Conservation (phyloP, 176 grass and related monocot genomes). For the Pontederia paniculata region DNA sequence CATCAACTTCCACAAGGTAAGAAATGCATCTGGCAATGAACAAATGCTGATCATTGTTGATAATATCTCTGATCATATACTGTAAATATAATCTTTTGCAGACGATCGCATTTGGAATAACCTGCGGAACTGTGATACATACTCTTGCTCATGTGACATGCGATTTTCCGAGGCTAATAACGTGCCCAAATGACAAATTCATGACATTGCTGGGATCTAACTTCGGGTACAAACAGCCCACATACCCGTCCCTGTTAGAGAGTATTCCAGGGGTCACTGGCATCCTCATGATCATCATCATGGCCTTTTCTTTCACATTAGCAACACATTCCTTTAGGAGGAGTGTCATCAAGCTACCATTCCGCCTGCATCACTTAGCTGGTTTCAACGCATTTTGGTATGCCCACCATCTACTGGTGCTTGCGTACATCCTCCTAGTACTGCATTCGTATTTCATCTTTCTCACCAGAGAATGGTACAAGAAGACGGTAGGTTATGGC, state of each 20-base stretch:
- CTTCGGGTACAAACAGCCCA: conserved; percentile 65
- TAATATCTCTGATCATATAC: conserved; percentile 1
- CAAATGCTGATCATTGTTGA: not conserved
- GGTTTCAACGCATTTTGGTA: conserved; percentile 99
- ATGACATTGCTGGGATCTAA: conserved; percentile 38
- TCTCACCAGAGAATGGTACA: conserved; percentile 79
- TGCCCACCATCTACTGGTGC: conserved; percentile 80
- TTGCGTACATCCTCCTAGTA: conserved; percentile 72
- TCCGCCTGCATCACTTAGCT: conserved; percentile 77
- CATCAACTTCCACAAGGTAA: conserved; percentile 98
- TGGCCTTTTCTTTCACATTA: conserved; percentile 91
- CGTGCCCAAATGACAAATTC: conserved; percentile 52
- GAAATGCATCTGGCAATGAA: not conserved
- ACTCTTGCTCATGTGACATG: conserved; percentile 71
- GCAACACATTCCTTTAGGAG: conserved; percentile 79
- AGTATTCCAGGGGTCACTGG: conserved; percentile 74
- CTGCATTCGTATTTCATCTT: conserved; percentile 93
- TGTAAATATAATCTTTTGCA: conserved; percentile 5
- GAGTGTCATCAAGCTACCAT: conserved; percentile 86
- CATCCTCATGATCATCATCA: conserved; percentile 88
- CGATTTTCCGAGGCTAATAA: conserved; percentile 75
- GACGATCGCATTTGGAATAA: conserved; percentile 52
- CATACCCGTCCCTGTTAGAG: conserved; percentile 45
- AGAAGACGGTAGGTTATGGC: conserved; percentile 59
- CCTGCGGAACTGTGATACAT: conserved; percentile 49